These are phyloP conservation scores for Zymoseptoria brevis DNA, from an alignment of 2,329 filamentous ascomycete species.

Conservation along the genomic window DNA sequence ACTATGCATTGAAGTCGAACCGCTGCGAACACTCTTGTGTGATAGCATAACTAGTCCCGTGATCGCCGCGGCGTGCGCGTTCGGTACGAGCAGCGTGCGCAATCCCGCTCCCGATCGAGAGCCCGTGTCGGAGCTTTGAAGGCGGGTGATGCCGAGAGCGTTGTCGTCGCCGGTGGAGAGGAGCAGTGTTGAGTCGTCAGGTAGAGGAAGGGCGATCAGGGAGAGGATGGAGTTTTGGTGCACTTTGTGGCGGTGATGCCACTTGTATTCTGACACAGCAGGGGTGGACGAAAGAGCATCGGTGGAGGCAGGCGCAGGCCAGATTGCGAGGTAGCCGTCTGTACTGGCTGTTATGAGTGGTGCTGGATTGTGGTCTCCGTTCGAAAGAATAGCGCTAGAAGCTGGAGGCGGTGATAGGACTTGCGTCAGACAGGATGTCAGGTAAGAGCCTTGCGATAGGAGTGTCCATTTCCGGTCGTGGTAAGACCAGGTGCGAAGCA, in stretches of 20 bases:
- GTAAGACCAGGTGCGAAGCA: slow-evolving; percentile 47
- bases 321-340: slow-evolving; percentile 67
- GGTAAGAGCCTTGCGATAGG: slow-evolving; percentile 35
- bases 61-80: slow-evolving; percentile 64
- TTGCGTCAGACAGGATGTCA: slow-evolving; percentile 62
- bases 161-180: slow-evolving; percentile 86
- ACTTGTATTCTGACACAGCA: slow-evolving; percentile 12
- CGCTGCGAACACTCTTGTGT: no score
- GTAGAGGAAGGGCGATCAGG: slow-evolving; percentile 30
- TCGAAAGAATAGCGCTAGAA: slow-evolving; percentile 47
- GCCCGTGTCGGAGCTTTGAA: background rate
- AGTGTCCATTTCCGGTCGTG: slow-evolving; percentile 27
- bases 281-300: background rate
- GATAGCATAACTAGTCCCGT: slow-evolving; percentile 44
- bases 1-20: no score
- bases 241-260: slow-evolving; percentile 40
- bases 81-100: slow-evolving; percentile 39
- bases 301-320: slow-evolving; percentile 29
- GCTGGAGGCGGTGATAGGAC: slow-evolving; percentile 30
- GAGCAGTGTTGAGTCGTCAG: slow-evolving; percentile 41
- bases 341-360: slow-evolving; percentile 64
- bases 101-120: slow-evolving; percentile 3
- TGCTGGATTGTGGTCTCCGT: slow-evolving; percentile 33
- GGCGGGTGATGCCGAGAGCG: slow-evolving; percentile 55
- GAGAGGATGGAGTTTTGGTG: slow-evolving; percentile 78